These are phyloP conservation scores for Pichia californica DNA, from an alignment of 805 yeast species.

Conservation along the genomic window DNA sequence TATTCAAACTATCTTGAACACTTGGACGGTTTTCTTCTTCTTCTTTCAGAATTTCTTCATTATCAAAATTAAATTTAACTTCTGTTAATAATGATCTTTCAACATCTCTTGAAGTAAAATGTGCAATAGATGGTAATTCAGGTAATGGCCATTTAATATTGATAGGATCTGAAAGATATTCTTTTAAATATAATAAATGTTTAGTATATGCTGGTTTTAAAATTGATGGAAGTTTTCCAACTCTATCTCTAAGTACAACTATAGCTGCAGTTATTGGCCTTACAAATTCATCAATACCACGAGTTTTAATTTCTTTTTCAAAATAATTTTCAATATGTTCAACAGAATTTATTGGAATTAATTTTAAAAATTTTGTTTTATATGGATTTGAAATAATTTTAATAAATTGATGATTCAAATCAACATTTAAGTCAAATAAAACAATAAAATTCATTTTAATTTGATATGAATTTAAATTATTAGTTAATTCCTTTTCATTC, in stretches of 20 bases:
- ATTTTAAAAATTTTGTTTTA: slow-evolving; percentile 42
- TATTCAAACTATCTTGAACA: slow-evolving; percentile 12
- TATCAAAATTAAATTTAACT: slow-evolving; percentile 57
- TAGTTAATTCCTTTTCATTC: slow-evolving; percentile 13
- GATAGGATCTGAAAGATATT: slow-evolving; percentile 43
- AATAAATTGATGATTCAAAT: slow-evolving; percentile 18
- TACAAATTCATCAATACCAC: slow-evolving; percentile 30
- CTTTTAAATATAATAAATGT: slow-evolving; percentile 52
- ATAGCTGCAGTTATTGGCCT: slow-evolving; percentile 73
- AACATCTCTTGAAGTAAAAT: slow-evolving; percentile 65
- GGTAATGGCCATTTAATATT: slow-evolving; percentile 69
- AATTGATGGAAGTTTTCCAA: slow-evolving; percentile 78
- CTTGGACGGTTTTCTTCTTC: slow-evolving; percentile 18
- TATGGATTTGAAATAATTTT: slow-evolving; percentile 11
- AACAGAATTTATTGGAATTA: slow-evolving; percentile 72
- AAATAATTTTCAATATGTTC: slow-evolving; percentile 69
- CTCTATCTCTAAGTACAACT: slow-evolving; percentile 74
- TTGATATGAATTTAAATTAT: slow-evolving; percentile 6
- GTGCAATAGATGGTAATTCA: slow-evolving; percentile 56
- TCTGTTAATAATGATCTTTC: slow-evolving; percentile 72
- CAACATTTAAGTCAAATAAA: slow-evolving; percentile 28
- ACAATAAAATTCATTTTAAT: slow-evolving; percentile 24
- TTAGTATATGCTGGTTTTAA: slow-evolving; percentile 68
- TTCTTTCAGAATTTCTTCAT: slow-evolving; percentile 36
- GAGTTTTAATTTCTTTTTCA: slow-evolving; percentile 28